phyloP scores from a whole-genome alignment of 2,329 filamentous ascomycete genomes.

The Ceratocystis cacaofunesta region DNA sequence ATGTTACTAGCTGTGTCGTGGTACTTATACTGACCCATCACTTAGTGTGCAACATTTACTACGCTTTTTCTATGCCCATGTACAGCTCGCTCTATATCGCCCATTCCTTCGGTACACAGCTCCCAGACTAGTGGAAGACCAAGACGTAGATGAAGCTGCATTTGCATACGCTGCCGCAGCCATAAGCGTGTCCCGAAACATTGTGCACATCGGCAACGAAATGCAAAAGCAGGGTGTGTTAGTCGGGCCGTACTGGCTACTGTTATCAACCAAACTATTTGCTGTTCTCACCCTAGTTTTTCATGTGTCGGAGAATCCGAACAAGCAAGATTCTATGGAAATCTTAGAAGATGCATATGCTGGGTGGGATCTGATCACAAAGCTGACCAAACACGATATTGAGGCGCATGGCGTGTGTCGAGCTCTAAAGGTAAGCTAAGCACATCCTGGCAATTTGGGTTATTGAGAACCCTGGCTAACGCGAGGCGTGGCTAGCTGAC shows the following conservation, averaged over 20 bases:
- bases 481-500: slow-evolving; percentile 39
- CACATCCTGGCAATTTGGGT: slow-evolving; percentile 22
- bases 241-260: slow-evolving; percentile 78
- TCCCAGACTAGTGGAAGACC: slow-evolving; percentile 40
- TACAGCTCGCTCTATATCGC: slow-evolving; percentile 68
- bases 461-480: slow-evolving; percentile 1
- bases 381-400: slow-evolving; percentile 68
- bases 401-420: slow-evolving; percentile 75
- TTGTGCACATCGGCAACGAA: slow-evolving; percentile 65
- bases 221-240: slow-evolving; percentile 61
- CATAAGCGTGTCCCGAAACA: slow-evolving; percentile 51
- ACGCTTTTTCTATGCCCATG: slow-evolving; percentile 66
- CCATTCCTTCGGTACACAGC: slow-evolving; percentile 77
- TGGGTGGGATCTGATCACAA: slow-evolving; percentile 67
- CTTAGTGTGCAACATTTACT: slow-evolving; percentile 55
- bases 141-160: slow-evolving; percentile 55
- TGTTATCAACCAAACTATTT: slow-evolving; percentile 72
- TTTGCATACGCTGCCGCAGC: slow-evolving; percentile 56
- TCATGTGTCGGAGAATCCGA: slow-evolving; percentile 66
- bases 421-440: slow-evolving; percentile 49
- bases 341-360: slow-evolving; percentile 73
- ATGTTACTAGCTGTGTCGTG: background rate
- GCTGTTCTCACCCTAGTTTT: slow-evolving; percentile 66
- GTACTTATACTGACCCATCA: background rate
- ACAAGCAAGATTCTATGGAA: slow-evolving; percentile 58